Percentiles rank a stretch among this genome's conserved stretches.
These are phyloP conservation scores for Rhododendron griersonianum DNA, from an alignment of 148 eudicot species.

Conservation along the genomic window DNA sequence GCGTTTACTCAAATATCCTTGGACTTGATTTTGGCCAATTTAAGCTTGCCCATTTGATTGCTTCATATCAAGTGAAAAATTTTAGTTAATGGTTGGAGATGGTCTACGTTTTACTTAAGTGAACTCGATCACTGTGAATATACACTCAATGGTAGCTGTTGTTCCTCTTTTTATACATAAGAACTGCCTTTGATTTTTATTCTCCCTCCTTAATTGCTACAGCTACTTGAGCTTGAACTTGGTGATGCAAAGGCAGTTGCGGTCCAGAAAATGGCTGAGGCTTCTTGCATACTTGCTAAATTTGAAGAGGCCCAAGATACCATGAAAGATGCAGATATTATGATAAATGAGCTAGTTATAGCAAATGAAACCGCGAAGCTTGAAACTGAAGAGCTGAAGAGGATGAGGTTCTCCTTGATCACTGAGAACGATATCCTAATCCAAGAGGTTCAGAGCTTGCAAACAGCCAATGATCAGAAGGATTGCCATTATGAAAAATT, in stretches of 20 bases:
- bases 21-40: background rate
- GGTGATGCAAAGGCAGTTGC: constrained; percentile 52
- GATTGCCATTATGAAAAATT: constrained; percentile 37
- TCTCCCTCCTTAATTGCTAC: constrained; percentile 9
- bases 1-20: background rate
- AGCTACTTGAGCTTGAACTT: constrained; percentile 68
- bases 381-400: constrained; percentile 48
- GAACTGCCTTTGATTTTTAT: background rate
- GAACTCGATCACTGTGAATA: constrained; percentile 1
- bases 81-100: background rate
- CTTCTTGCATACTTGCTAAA: constrained; percentile 59
- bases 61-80: background rate
- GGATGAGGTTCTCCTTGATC: constrained; percentile 23
- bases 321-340: constrained; percentile 71
- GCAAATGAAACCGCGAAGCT: constrained; percentile 69
- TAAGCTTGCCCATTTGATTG: background rate
- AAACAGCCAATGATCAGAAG: constrained; percentile 31
- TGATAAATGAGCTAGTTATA: constrained; percentile 69
- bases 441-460: constrained; percentile 44
- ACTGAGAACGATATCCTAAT: constrained; percentile 41
- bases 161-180: background rate
- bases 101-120: background rate
- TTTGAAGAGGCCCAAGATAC: constrained; percentile 77
- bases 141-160: background rate
- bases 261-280: constrained; percentile 63